Percentiles rank a stretch among this genome's conserved stretches.
phyloP scores from a whole-genome alignment of 1,284 basidiomycete genomes.

The Ustilago xerochloae region DNA sequence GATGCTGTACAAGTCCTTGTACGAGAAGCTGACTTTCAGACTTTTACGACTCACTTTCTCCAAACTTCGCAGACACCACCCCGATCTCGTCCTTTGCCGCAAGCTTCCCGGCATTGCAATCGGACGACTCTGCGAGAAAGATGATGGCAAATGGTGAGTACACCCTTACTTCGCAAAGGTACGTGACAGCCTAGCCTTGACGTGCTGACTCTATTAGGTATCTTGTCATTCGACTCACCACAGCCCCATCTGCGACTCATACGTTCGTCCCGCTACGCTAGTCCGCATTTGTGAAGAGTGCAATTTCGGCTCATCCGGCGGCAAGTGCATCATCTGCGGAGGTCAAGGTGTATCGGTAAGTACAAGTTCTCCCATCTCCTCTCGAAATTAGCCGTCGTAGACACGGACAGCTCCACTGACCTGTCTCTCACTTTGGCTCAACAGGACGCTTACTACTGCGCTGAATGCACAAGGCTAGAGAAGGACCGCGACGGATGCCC shows the following conservation, averaged over 20 bases:
- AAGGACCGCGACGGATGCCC: conserved; percentile 98
- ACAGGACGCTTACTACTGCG: conserved; percentile 67
- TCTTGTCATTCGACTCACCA: neutral
- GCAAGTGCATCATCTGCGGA: conserved; percentile 92
- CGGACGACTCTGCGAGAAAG: conserved; percentile 97
- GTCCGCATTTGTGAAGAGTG: conserved; percentile 99
- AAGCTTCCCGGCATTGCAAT: conserved; percentile 94
- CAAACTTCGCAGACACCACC: conserved; percentile 66
- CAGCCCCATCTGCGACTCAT: conserved; percentile 99
- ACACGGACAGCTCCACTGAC: too few species aligned
- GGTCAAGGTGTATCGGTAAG: conserved; percentile 62
- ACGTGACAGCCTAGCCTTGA: too few species aligned
- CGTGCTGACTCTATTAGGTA: conserved; percentile 1
- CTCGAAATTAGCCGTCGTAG: neutral
- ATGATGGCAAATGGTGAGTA: conserved; percentile 96
- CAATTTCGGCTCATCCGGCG: conserved; percentile 95
- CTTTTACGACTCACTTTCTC: too few species aligned
- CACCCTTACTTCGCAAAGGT: neutral
- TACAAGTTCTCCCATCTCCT: neutral
- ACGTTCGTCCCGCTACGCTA: conserved; percentile 95
- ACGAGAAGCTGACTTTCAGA: too few species aligned
- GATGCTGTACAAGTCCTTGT: too few species aligned
- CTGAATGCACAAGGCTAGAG: conserved; percentile 86
- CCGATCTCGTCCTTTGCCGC: conserved; percentile 95
- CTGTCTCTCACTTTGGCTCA: neutral